Percentiles rank a stretch among this genome's conserved stretches.
phyloP scores from a whole-genome alignment of 768 basidiomycete genomes.

The Pholiota molesta region DNA sequence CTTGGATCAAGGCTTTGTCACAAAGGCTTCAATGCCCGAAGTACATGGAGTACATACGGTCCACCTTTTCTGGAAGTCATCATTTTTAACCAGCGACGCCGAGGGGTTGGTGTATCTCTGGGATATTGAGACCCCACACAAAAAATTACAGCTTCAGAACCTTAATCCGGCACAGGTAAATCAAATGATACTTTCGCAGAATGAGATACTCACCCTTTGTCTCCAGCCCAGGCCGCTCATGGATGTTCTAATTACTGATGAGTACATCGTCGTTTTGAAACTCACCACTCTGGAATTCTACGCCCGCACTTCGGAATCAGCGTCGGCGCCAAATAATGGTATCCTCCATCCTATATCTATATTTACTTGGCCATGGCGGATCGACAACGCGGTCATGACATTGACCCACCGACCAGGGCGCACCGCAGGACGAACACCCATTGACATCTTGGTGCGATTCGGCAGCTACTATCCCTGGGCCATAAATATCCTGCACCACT shows the following conservation, averaged over 20 bases:
- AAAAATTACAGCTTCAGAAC: constrained; percentile 39
- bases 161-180: constrained; percentile 33
- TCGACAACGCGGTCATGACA: constrained; percentile 52
- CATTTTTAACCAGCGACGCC: constrained; percentile 38
- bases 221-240: constrained; percentile 23
- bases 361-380: constrained; percentile 57
- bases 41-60: constrained; percentile 29
- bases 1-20: constrained; percentile 40
- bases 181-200: background rate
- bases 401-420: constrained; percentile 21
- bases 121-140: constrained; percentile 33
- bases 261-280: constrained; percentile 50
- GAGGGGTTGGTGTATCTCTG: constrained; percentile 38
- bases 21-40: constrained; percentile 30
- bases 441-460: constrained; percentile 59
- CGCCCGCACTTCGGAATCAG: constrained; percentile 30
- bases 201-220: background rate
- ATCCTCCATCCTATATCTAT: constrained; percentile 46
- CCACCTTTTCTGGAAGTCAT: constrained; percentile 38
- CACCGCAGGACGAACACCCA: constrained; percentile 15
- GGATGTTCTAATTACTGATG: constrained; percentile 43
- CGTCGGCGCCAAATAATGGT: constrained; percentile 16
- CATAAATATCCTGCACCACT: constrained; percentile 69
- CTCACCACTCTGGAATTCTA: constrained; percentile 46
- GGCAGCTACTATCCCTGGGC: constrained; percentile 66